phyloP scores from a whole-genome alignment of 2,329 filamentous ascomycete species.

The Boeremia lycopersici region DNA sequence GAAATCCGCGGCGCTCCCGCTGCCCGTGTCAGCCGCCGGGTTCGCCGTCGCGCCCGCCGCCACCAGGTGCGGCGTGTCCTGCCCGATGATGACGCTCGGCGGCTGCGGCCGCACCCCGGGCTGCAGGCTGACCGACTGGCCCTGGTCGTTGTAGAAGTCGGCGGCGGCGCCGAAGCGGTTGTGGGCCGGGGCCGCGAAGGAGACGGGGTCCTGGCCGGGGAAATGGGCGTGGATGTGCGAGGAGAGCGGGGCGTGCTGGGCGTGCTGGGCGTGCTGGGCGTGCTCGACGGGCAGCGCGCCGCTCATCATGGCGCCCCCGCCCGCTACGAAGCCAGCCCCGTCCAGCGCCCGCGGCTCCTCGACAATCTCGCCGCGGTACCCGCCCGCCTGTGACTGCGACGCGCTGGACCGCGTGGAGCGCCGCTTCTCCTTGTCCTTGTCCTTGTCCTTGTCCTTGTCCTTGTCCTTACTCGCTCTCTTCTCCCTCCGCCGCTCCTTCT shows the following conservation, averaged over 20 bases:
- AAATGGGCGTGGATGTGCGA: constrained; percentile 62
- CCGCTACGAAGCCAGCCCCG: constrained; percentile 42
- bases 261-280: background rate
- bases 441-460: constrained; percentile 33
- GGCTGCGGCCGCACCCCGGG: constrained; percentile 63
- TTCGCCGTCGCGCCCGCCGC: constrained; percentile 57
- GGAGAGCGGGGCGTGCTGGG: constrained; percentile 9
- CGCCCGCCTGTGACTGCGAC: constrained; percentile 26
- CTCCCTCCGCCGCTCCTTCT: constrained; percentile 32
- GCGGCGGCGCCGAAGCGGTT: constrained; percentile 60
- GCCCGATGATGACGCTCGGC: constrained; percentile 60
- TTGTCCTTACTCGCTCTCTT: constrained; percentile 29
- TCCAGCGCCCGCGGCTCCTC: constrained; percentile 33
- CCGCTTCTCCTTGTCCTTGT: constrained; percentile 39
- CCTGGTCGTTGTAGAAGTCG: constrained; percentile 68
- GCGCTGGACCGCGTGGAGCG: constrained; percentile 26
- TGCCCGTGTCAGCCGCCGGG: constrained; percentile 65
- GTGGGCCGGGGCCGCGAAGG: constrained; percentile 49
- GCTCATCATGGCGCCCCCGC: constrained; percentile 43
- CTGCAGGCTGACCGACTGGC: constrained; percentile 63
- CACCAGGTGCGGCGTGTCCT: constrained; percentile 61
- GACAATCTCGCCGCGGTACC: constrained; percentile 40
- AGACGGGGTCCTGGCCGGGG: constrained; percentile 60
- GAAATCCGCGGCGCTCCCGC: constrained; percentile 64
- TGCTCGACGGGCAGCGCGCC: constrained; percentile 37